These are phyloP conservation scores for Phytophthora melonis DNA, from an alignment of 352 stramenopile genomes.

Conservation along the genomic window DNA sequence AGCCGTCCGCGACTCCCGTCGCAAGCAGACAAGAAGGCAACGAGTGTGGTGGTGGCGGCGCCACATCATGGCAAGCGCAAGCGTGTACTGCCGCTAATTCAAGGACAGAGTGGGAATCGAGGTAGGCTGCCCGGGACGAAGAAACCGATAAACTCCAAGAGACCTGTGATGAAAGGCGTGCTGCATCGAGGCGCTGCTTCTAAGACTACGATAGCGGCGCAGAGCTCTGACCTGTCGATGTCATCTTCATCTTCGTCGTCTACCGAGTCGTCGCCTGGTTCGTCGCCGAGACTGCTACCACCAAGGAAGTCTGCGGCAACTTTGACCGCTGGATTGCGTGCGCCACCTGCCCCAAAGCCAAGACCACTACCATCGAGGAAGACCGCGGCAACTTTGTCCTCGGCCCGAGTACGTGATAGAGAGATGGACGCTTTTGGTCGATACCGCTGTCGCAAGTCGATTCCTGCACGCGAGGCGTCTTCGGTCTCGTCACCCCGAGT, in stretches of 20 bases:
- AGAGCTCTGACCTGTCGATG: constrained; percentile 3
- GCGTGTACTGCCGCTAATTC: constrained; percentile 15
- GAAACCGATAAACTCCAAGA: background rate
- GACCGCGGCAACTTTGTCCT: too few relatives aligned
- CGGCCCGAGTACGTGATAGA: constrained; percentile 8
- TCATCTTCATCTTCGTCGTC: constrained; percentile 25
- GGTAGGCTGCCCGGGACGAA: background rate
- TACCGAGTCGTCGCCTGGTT: constrained; percentile 11
- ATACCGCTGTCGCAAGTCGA: constrained; percentile 28
- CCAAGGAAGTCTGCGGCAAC: constrained; percentile 8
- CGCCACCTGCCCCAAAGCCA: too few relatives aligned
- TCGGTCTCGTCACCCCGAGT: background rate
- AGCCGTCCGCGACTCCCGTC: background rate
- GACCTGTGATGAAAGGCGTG: background rate
- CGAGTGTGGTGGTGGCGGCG: background rate
- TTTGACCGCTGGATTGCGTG: background rate
- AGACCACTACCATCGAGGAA: too few relatives aligned
- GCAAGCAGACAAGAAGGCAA: background rate
- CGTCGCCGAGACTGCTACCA: constrained; percentile 16
- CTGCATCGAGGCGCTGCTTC: background rate
- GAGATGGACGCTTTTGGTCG: constrained; percentile 15
- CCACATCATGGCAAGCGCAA: constrained; percentile 22
- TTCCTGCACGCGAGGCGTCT: constrained; percentile 4
- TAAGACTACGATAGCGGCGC: background rate
- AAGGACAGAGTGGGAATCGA: constrained; percentile 14